Evolutionary conservation across 805 yeast species (phyloP), one percentile per base, ranked within the genome.

Genomic region (Cyberlindnera suaveolens): DNA sequence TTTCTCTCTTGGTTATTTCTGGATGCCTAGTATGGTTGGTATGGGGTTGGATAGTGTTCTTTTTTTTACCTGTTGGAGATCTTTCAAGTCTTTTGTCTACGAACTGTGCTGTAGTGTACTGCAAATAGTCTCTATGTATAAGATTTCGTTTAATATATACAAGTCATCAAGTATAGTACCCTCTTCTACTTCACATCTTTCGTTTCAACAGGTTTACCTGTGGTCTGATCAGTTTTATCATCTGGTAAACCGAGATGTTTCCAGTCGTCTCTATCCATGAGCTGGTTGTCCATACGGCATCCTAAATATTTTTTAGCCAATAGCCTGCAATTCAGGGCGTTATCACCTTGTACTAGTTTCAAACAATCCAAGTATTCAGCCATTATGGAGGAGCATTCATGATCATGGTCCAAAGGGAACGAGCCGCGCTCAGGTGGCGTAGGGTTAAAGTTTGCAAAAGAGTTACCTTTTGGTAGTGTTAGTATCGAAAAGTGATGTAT

Each of bases 361-460:
- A 91, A 67, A 65, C 99, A 91, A 38, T 78, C 67, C 49, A 91
- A 67, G 60, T 91, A 91, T 38, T 75, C 76, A 36, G 72, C 60
- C 93, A 90, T 93, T 45, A 78, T 75, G 18, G 71, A 70, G 18
- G 80, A 77, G 59, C 98, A 91, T 50, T 93, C 98, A 7, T 75
- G 75, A 46, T 77, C 81, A 58, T 91, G 99, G 58, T 91, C 99
- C 36, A 91, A 68, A 1, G 98, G 99, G 63, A 91, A 91, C 0
- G 98, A 87, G 0, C 99, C 99, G 52, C 96, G 70, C 51, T 91
- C 96, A 3, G 99, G 99, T 18, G 99, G 96, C 0, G 91, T 83
- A 9, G 97, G 96, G 13, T 78, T 70, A 70, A 83, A 73, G 34
- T 71, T 65, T 34, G 65, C 60, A 38, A 72, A 53, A 14, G 74